Evolutionary conservation across 768 basidiomycete genomes (phyloP).

Genomic region (Suillus plorans): DNA sequence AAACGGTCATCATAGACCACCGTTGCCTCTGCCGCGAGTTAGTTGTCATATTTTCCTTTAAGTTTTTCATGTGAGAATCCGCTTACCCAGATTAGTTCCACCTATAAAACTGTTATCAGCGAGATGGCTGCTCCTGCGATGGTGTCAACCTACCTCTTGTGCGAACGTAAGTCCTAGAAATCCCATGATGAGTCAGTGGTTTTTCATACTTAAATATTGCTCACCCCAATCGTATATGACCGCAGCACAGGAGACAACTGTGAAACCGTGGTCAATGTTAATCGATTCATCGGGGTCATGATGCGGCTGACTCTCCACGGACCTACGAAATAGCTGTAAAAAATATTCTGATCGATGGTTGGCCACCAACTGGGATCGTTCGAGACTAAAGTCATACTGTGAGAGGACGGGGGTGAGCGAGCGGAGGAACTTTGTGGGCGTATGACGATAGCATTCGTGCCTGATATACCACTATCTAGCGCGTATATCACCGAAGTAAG

Average conservation of each 20-base stretch:
- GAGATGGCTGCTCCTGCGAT: neutral
- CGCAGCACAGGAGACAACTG: neutral
- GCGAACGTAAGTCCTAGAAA: neutral
- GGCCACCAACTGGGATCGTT: no score
- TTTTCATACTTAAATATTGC: neutral
- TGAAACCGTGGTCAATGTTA: no score
- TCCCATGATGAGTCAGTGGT: neutral
- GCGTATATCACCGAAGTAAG: neutral
- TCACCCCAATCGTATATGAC: neutral
- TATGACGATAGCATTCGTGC: neutral
- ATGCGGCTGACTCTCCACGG: no score
- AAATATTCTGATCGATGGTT: no score
- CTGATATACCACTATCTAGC: neutral
- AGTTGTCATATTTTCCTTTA: neutral
- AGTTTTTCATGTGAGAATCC: neutral
- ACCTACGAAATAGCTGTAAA: no score
- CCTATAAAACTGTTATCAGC: neutral
- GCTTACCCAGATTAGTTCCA: neutral
- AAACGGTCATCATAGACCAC: neutral
- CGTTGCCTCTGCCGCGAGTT: neutral
- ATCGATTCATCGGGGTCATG: no score
- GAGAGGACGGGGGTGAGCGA: neutral
- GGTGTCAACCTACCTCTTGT: neutral
- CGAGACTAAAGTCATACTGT: no score
- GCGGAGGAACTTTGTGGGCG: neutral